Conservation (phyloP, 768 basidiomycete species). For the Lactarius akahatsu region DNA sequence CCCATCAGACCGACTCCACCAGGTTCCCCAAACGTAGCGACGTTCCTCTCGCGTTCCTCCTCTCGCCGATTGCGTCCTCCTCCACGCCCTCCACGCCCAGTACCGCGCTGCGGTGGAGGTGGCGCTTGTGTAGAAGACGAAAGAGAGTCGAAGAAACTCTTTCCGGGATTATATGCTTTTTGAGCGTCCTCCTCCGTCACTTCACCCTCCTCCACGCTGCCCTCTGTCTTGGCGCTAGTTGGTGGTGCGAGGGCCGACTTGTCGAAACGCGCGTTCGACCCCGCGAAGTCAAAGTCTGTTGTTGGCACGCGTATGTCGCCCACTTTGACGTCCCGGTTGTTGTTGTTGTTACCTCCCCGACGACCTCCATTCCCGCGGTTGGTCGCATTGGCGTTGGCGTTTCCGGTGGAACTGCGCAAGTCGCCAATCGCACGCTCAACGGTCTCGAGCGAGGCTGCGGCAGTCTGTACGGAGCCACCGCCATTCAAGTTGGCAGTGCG, state of each 20-base stretch:
- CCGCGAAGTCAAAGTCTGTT: slow-evolving; percentile 81
- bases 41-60: slow-evolving; percentile 81
- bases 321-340: slow-evolving; percentile 33
- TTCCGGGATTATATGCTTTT: slow-evolving; percentile 69
- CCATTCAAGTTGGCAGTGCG: slow-evolving; percentile 35
- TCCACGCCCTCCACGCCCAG: slow-evolving; percentile 47
- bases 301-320: slow-evolving; percentile 57
- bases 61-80: slow-evolving; percentile 74
- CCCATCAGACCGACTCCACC: slow-evolving; percentile 77
- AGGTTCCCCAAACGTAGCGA: slow-evolving; percentile 85
- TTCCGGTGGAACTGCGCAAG: slow-evolving; percentile 40
- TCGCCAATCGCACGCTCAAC: slow-evolving; percentile 60
- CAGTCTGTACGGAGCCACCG: slow-evolving; percentile 62
- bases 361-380: slow-evolving; percentile 42
- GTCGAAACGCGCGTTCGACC: slow-evolving; percentile 78
- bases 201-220: slow-evolving; percentile 38
- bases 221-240: slow-evolving; percentile 32
- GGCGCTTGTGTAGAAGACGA: slow-evolving; percentile 47
- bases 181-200: slow-evolving; percentile 38
- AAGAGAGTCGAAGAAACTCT: slow-evolving; percentile 79
- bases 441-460: slow-evolving; percentile 71
- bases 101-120: slow-evolving; percentile 39
- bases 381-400: slow-evolving; percentile 32
- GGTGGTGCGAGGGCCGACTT: slow-evolving; percentile 52
- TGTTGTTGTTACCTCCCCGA: slow-evolving; percentile 16